Base-by-base conservation (phyloP, 371 early-diverging fungal species). In the Mucor plumbeus region DNA sequence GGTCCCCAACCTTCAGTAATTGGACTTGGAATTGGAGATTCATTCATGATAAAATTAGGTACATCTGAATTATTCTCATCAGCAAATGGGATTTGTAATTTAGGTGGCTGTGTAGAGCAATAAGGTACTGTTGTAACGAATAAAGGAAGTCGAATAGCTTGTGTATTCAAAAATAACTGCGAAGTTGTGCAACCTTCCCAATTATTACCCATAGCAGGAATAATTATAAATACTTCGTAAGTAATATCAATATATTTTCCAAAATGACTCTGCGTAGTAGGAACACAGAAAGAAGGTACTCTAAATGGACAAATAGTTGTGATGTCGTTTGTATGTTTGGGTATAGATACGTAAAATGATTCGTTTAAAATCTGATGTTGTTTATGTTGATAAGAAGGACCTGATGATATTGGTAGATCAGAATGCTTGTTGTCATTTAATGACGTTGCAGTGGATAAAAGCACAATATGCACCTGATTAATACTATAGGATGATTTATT, bases 401-500 rank as follows among this genome's bases (percentile, higher is more conserved):
- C 68, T 15, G 53, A 60, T 13, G 58, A 56, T 19, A 41, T 31
- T 7, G 68, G 63, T 19, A 61, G 31, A 59, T 68, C 54, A 33
- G 72, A 44, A 43, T 44, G 14, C 55, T 57, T 41, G 14, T 50
- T 53, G 34, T 15, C 7, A 26, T 61, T 57, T 36, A 71, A 61
- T 7, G 72, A 57, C 4, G 72, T 74, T 6, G 71, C 68, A 4
- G 68, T 78, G 19, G 77, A 74, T 31, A 74, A 35, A 13, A 83
- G 59, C 4, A 75, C 41, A 35, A 80, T 38, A 11, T 77, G 72
- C 41, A 83, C 65, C 38, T 78, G 75, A 63, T 71, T 75, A 13
- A 83, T 73, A 53, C 72, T 78, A 21, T 62, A 55, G 8, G 79
- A 75, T 15, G 83, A 77, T 13, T 67, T 57, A 56, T 83, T 83